Evolutionary conservation across 1,284 basidiomycete genomes (phyloP), one percentile per base, ranked within the genome.

Genomic region (Tetrapyrgos nigripes): DNA sequence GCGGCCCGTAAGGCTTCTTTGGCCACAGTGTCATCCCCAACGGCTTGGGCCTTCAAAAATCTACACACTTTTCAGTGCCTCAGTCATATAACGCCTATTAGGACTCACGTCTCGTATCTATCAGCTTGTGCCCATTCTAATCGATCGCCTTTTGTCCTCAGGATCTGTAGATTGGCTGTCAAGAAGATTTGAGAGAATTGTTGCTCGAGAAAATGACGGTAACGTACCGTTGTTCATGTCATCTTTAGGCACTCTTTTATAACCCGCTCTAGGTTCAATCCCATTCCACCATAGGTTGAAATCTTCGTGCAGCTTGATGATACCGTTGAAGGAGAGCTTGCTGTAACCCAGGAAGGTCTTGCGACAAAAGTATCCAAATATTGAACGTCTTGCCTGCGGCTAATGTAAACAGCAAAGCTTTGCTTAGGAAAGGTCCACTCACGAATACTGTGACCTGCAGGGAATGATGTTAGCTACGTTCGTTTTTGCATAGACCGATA

Each of bases 351-450:
- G 78, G 61, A 82, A 87, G 67, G 88, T 91, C 46, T 92, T 81
- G 50, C 91, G 86, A 64, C 83, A 86, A 64, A 93, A 93, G 65
- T 85, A 90, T 2, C 91, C 92, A 70, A 93, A 91, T 29, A 91
- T 73, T 1, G 92, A 93, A n/a, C 90, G 86, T 33, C 86, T 84
- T 55, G 76, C 75, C 87, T 88, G 65, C 14, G 59, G 67, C 49
- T 45, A 37, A 51, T 4, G 29, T 52, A 53, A 28, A 63, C 56
- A 35, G 23, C 55, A 23, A n/a, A 40, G 14, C 23, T 24, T 28
- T 40, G 11, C 3, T 50, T 13, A 21, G 24, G 17, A 52, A 53
- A 28, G 23, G 48, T 27, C 21, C 23, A 19, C 64, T 64, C 68
- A 82, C 80, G 60, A 83, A 71, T 50, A 75, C 67, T 19, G 79